Conservation (phyloP, 2,329 filamentous ascomycete species). For the Sclerotinia borealis region DNA sequence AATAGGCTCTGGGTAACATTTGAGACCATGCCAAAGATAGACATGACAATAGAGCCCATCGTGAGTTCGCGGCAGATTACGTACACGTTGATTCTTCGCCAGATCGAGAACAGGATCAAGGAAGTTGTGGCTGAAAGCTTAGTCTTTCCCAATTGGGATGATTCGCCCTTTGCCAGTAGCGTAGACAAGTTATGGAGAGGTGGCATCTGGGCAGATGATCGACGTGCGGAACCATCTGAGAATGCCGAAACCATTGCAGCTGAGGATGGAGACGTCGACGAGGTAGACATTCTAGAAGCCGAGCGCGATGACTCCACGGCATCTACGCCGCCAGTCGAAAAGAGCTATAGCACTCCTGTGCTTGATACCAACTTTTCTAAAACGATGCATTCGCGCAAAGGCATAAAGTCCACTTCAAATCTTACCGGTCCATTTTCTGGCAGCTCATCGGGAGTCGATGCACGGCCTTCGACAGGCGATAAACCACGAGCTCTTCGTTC, state of each 20-base stretch:
- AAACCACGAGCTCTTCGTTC: slow-evolving; percentile 53
- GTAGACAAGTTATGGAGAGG: slow-evolving; percentile 72
- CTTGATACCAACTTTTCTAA: slow-evolving; percentile 37
- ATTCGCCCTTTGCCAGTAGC: slow-evolving; percentile 84
- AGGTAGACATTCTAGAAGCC: slow-evolving; percentile 29
- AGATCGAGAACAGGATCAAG: slow-evolving; percentile 92
- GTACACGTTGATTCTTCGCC: slow-evolving; percentile 82
- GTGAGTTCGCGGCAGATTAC: slow-evolving; percentile 94
- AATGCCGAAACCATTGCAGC: slow-evolving; percentile 37
- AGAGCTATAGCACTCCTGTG: slow-evolving; percentile 46
- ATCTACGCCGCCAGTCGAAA: slow-evolving; percentile 43
- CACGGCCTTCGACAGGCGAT: slow-evolving; percentile 36
- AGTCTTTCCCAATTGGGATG: slow-evolving; percentile 93
- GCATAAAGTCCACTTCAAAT: slow-evolving; percentile 28
- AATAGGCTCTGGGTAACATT: slow-evolving; percentile 97
- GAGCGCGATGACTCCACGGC: slow-evolving; percentile 36
- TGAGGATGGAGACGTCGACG: slow-evolving; percentile 43
- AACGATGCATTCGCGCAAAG: slow-evolving; percentile 47
- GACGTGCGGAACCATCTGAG: slow-evolving; percentile 37
- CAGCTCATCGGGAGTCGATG: slow-evolving; percentile 44
- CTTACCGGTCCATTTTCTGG: slow-evolving; percentile 29
- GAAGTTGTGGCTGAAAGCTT: slow-evolving; percentile 90
- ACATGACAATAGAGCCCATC: slow-evolving; percentile 90
- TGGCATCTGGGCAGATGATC: slow-evolving; percentile 66
- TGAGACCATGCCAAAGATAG: slow-evolving; percentile 87